phyloP scores from a whole-genome alignment of 805 yeast genomes.

The Saitoella complicata region DNA sequence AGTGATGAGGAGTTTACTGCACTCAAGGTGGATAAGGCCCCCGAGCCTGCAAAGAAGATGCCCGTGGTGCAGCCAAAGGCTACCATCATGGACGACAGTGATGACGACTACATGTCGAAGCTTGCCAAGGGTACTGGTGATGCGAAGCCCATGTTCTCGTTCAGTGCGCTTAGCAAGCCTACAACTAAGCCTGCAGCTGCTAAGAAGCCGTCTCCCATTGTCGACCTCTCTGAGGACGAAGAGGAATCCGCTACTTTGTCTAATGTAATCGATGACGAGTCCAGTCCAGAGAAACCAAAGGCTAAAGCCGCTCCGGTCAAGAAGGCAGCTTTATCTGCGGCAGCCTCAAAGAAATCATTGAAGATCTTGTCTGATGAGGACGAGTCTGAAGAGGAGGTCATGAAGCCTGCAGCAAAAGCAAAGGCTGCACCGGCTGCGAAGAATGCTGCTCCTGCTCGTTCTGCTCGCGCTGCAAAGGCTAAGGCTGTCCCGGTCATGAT shows the following conservation, averaged over 20 bases:
- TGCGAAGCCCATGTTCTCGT: slow-evolving; percentile 3
- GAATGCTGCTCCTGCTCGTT: not conserved
- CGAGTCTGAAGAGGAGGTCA: too few species aligned
- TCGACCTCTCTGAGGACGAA: slow-evolving; percentile 6
- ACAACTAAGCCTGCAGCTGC: slow-evolving; percentile 2
- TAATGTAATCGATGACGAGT: too few species aligned
- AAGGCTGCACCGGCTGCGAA: not conserved
- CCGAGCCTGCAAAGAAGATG: slow-evolving; percentile 1
- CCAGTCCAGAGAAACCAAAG: too few species aligned
- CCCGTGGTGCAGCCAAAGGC: not conserved
- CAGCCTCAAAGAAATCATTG: too few species aligned
- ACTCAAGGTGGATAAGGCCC: slow-evolving; percentile 2
- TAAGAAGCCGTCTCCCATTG: slow-evolving; percentile 9
- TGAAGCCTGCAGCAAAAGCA: too few species aligned
- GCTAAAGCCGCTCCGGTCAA: too few species aligned
- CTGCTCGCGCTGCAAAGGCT: not conserved
- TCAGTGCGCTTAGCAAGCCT: slow-evolving; percentile 3
- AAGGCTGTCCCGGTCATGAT: too few species aligned
- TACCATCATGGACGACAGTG: not conserved
- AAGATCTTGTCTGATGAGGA: too few species aligned
- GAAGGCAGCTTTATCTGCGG: too few species aligned
- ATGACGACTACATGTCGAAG: not conserved
- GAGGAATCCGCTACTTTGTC: too few species aligned
- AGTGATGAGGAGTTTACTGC: slow-evolving; percentile 2
- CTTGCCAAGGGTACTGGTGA: slow-evolving; percentile 1